Percentiles rank a stretch among this genome's conserved stretches.
These are phyloP conservation scores for Penicillium fimorum DNA, from an alignment of 495 filamentous ascomycete genomes.

Conservation along the genomic window DNA sequence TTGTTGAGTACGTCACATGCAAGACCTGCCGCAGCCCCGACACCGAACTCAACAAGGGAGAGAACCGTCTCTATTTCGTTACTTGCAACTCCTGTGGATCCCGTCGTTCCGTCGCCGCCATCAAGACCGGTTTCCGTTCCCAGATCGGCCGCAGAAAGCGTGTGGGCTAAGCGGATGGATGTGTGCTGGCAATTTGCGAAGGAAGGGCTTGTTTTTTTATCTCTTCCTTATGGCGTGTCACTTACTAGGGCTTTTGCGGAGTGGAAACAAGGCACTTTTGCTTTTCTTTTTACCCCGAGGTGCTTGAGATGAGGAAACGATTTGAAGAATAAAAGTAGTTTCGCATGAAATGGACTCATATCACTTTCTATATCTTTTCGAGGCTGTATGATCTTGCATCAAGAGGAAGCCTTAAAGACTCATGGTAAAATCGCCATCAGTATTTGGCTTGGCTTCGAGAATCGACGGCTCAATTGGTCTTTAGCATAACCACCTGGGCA, in stretches of 20 bases:
- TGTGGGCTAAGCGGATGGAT: slow-evolving; percentile 35
- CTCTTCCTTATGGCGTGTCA: slow-evolving; percentile 26
- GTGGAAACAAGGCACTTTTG: slow-evolving; percentile 14
- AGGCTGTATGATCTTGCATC: not conserved
- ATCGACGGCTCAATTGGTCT: too few species aligned
- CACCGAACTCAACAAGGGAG: slow-evolving; percentile 96
- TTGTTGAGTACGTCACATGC: slow-evolving; percentile 98
- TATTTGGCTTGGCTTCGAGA: too few species aligned
- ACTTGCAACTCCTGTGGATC: slow-evolving; percentile 87
- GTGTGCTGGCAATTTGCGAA: slow-evolving; percentile 17
- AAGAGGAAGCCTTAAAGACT: too few species aligned
- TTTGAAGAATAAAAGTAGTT: slow-evolving; percentile 23
- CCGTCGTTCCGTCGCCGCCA: slow-evolving; percentile 87
- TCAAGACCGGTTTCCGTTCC: slow-evolving; percentile 99
- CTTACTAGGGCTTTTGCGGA: slow-evolving; percentile 17
- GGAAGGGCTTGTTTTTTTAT: slow-evolving; percentile 26
- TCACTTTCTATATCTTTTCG: slow-evolving; percentile 6
- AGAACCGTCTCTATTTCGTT: slow-evolving; percentile 89
- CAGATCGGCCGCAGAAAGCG: slow-evolving; percentile 93
- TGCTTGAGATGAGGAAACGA: slow-evolving; percentile 25
- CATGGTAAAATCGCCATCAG: too few species aligned
- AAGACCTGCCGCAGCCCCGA: slow-evolving; percentile 94
- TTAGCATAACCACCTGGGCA: too few species aligned
- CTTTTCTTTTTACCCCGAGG: slow-evolving; percentile 11
- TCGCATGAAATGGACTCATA: slow-evolving; percentile 26